Base-by-base conservation (phyloP, 2,329 filamentous ascomycete genomes). In the Verticillium tricorpus region DNA sequence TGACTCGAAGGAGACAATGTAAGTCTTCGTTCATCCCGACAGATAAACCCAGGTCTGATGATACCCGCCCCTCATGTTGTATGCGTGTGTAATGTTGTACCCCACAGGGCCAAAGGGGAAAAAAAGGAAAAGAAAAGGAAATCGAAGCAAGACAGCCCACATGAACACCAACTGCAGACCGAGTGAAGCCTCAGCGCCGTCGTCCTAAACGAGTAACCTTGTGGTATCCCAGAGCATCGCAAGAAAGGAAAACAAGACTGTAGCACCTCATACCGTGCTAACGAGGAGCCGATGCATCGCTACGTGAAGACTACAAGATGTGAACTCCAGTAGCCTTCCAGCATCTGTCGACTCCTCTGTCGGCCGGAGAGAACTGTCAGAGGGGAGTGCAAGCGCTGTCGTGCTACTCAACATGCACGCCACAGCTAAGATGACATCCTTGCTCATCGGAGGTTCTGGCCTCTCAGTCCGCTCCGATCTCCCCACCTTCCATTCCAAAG, bases 401-500 rank as follows among this genome's bases (percentile, higher is more conserved):
- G 37, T 15, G 19, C 19, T 35, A 15, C 19, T 17, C 55, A 22
- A 8, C 7, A 37, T 37, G 17, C 19, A 14, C 5, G n/a, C 3
- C 31, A 22, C 25, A 50, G n/a, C 9, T 9, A 50, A 9, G n/a
- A 22, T 22, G 19, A n/a, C 39, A n/a, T 50, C 19, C n/a, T 50
- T 17, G 39, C 39, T 17, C 9, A n/a, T 40, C 17, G 39, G 17
- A 7, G 15, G 17, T 17, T 2, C 15, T 19, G 3, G 45, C 3
- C 45, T 25, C 63, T 72, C 76, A 87, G 56, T 87, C 85, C 65
- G 84, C 82, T 60, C 81, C 80, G 69, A 89, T 87, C 70, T 86
- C 84, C 61, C 80, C 77, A 50, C 78, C 78, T 63, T 87, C 84
- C 76, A 88, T 82, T n/a, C 75, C 68, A 69, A 86, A 85, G 56